Percentiles rank a stretch among this genome's conserved stretches.
Conservation (phyloP, 768 basidiomycete species). For the Suillus cothurnatus region DNA sequence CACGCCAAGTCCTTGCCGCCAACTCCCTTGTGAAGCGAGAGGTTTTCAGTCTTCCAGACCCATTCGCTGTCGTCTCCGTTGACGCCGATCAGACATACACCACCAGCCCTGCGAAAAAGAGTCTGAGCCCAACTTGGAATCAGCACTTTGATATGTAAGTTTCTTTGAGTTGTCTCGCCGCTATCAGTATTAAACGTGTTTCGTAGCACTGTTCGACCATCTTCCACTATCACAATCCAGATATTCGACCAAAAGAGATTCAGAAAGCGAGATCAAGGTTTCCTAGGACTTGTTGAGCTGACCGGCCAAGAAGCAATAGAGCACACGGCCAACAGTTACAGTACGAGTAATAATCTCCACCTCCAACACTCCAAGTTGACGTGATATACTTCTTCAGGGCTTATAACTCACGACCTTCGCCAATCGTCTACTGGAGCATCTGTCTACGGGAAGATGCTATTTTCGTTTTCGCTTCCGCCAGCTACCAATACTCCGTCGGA, state of each 20-base stretch:
- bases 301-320: conserved; percentile 54
- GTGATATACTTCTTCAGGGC: conserved; percentile 42
- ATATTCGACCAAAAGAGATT: conserved; percentile 91
- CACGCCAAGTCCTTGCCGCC: conserved; percentile 72
- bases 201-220: conserved; percentile 65
- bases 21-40: conserved; percentile 76
- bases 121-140: conserved; percentile 77
- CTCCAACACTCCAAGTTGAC: background rate
- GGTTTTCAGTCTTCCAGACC: conserved; percentile 80
- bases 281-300: conserved; percentile 60
- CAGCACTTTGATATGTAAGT: conserved; percentile 85
- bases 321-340: conserved; percentile 48
- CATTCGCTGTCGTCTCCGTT: conserved; percentile 86
- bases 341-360: conserved; percentile 34
- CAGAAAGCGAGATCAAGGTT: conserved; percentile 84
- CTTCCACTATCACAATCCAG: conserved; percentile 79
- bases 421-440: conserved; percentile 35
- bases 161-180: conserved; percentile 8
- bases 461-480: conserved; percentile 54
- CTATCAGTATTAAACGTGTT: conserved; percentile 9
- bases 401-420: conserved; percentile 65
- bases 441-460: conserved; percentile 82
- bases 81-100: conserved; percentile 84
- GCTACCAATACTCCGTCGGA: conserved; percentile 35
- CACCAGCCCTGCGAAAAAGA: conserved; percentile 69